A percentile compares a stretch with the other conserved stretches of the same genome.
phyloP scores from a whole-genome alignment of 192 early-diverging fungal genomes.

The Coemansia sp. region DNA sequence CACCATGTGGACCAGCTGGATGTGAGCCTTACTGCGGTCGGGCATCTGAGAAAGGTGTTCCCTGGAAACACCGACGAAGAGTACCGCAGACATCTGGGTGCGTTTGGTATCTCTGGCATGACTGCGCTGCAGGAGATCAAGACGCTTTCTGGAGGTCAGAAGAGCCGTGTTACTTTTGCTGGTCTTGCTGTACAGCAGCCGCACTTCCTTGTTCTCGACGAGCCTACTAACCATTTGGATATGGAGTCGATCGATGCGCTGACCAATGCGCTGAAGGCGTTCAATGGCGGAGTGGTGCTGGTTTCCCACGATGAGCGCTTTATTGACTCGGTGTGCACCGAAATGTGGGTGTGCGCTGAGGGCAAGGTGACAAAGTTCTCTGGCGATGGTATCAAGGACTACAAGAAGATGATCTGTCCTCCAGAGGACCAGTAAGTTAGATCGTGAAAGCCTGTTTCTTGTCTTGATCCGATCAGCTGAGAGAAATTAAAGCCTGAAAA shows the following conservation, averaged over 20 bases:
- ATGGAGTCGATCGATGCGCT: conserved; percentile 95
- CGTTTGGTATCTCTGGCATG: conserved; percentile 96
- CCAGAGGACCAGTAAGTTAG: conserved; percentile 19
- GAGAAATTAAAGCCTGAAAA: too few species aligned
- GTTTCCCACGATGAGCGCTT: conserved; percentile 98
- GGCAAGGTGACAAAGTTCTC: conserved; percentile 82
- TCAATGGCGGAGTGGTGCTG: conserved; percentile 92
- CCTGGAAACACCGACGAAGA: conserved; percentile 95
- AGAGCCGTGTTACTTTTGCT: conserved; percentile 94
- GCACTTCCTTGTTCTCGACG: conserved; percentile 95
- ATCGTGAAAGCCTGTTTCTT: too few species aligned
- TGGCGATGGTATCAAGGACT: conserved; percentile 83
- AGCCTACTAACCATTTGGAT: conserved; percentile 94
- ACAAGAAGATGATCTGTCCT: conserved; percentile 63
- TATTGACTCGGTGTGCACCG: conserved; percentile 80
- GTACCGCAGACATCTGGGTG: conserved; percentile 88
- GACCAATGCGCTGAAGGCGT: conserved; percentile 78
- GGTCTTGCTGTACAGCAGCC: conserved; percentile 85
- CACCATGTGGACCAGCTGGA: conserved; percentile 98
- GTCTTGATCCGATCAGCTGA: too few species aligned
- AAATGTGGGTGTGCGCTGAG: conserved; percentile 91
- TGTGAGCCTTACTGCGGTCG: conserved; percentile 76
- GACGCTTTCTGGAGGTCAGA: conserved; percentile 96
- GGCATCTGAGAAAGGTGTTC: conserved; percentile 84
- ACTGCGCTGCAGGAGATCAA: conserved; percentile 91